A percentile compares a stretch with the other conserved stretches of the same genome.
These are phyloP conservation scores for Cadophora sp. DNA, from an alignment of 2,329 filamentous ascomycete genomes.

Conservation along the genomic window DNA sequence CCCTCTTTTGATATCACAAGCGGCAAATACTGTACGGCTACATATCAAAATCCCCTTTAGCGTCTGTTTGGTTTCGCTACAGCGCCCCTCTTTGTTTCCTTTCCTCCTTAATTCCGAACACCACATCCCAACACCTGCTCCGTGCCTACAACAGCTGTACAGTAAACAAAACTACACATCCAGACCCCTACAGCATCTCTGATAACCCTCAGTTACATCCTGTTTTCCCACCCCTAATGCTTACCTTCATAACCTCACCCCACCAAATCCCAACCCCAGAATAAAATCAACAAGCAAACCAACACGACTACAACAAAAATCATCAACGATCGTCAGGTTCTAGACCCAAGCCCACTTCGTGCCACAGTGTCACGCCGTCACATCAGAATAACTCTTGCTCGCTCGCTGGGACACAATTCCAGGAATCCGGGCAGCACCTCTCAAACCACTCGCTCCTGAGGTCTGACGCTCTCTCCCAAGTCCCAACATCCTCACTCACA, in stretches of 20 bases:
- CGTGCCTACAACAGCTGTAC: too few species aligned
- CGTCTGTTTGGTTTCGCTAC: too few species aligned
- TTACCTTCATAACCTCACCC: background rate
- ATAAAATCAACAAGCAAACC: background rate
- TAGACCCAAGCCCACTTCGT: background rate
- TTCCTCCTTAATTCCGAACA: background rate
- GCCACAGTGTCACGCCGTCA: background rate
- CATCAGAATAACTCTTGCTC: background rate
- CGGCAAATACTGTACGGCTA: too few species aligned
- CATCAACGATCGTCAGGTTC: background rate
- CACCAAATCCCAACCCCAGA: background rate
- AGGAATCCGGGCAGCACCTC: background rate
- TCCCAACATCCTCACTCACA: background rate
- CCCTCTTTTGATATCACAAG: background rate
- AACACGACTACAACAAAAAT: background rate
- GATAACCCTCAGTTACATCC: too few species aligned
- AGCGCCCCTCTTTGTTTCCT: background rate
- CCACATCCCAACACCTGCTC: background rate
- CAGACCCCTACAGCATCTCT: too few species aligned
- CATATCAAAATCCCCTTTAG: too few species aligned
- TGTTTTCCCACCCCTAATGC: too few species aligned
- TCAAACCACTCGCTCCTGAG: too few species aligned
- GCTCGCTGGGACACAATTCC: background rate
- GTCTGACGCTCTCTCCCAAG: too few species aligned
- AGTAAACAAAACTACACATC: too few species aligned